A percentile compares a stretch with the other conserved stretches of the same genome.
These are phyloP conservation scores for Geotrichum histeridarum DNA, from an alignment of 1,139 yeast genomes.

Conservation along the genomic window DNA sequence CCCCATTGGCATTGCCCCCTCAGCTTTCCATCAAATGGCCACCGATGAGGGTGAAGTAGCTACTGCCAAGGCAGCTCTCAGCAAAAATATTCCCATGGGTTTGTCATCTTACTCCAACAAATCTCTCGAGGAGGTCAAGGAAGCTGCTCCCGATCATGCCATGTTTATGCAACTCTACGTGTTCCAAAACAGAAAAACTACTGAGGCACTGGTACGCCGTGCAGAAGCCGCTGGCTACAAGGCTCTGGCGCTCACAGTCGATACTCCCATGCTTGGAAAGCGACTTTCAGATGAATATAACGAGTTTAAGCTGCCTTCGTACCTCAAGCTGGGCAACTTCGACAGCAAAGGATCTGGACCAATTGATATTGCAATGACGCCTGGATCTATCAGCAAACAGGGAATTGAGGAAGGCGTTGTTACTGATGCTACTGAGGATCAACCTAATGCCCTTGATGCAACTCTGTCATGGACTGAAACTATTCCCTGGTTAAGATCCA, in stretches of 20 bases:
- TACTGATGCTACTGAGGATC: slow-evolving; percentile 21
- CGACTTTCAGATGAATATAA: slow-evolving; percentile 52
- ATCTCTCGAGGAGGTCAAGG: slow-evolving; percentile 35
- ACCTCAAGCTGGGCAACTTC: slow-evolving; percentile 36
- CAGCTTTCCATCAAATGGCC: slow-evolving; percentile 62
- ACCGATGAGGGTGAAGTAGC: slow-evolving; percentile 58
- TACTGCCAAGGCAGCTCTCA: slow-evolving; percentile 36
- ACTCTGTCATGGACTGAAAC: slow-evolving; percentile 57
- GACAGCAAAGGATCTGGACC: slow-evolving; percentile 25
- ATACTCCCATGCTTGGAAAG: slow-evolving; percentile 62
- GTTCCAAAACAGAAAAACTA: slow-evolving; percentile 42
- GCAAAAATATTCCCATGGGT: slow-evolving; percentile 36
- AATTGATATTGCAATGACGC: slow-evolving; percentile 32
- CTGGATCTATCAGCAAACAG: slow-evolving; percentile 25
- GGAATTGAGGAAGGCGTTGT: slow-evolving; percentile 18
- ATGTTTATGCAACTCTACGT: slow-evolving; percentile 45
- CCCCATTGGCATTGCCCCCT: slow-evolving; percentile 64
- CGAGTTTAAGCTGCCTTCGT: slow-evolving; percentile 43
- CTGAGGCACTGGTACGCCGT: slow-evolving; percentile 43
- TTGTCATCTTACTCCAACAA: slow-evolving; percentile 35
- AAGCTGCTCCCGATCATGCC: slow-evolving; percentile 32
- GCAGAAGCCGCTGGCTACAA: slow-evolving; percentile 53
- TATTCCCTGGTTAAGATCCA: slow-evolving; percentile 39
- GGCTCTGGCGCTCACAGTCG: slow-evolving; percentile 61
- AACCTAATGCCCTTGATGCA: slow-evolving; percentile 58